Percentiles rank a stretch among this genome's conserved stretches.
phyloP scores from a whole-genome alignment of 2,329 filamentous ascomycete species.

The Trichoderma lentiforme region DNA sequence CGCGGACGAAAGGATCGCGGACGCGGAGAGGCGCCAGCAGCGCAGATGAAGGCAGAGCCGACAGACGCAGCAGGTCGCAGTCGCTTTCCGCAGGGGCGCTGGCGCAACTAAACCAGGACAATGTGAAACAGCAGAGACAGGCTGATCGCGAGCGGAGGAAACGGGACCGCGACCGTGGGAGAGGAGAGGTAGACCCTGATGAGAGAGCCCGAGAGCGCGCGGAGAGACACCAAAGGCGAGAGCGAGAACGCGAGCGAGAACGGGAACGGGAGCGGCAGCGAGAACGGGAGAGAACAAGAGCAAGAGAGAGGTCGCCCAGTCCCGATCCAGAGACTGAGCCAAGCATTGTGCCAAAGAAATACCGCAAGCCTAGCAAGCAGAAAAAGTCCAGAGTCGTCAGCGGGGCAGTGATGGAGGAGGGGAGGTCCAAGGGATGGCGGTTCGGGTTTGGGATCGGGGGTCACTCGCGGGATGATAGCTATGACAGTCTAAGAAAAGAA shows the following conservation, averaged over 20 bases:
- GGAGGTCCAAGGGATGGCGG: slow-evolving; percentile 37
- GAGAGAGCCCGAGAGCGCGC: slow-evolving; percentile 20
- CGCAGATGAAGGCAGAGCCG: slow-evolving; percentile 33
- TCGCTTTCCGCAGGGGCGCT: slow-evolving; percentile 54
- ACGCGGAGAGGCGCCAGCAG: slow-evolving; percentile 32
- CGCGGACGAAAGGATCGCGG: slow-evolving; percentile 36
- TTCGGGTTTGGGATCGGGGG: slow-evolving; percentile 23
- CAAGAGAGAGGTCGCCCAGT: slow-evolving; percentile 23
- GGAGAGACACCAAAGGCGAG: slow-evolving; percentile 14
- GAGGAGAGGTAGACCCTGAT: slow-evolving; percentile 17
- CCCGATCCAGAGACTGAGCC: slow-evolving; percentile 23
- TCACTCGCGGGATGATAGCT: slow-evolving; percentile 40
- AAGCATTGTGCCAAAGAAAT: slow-evolving; percentile 26
- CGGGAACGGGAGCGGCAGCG: slow-evolving; percentile 22
- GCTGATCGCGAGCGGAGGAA: slow-evolving; percentile 33
- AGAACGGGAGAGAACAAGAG: slow-evolving; percentile 24
- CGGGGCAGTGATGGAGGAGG: slow-evolving; percentile 67
- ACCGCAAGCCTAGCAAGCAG: slow-evolving; percentile 31
- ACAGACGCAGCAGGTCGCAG: slow-evolving; percentile 26
- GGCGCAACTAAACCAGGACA: slow-evolving; percentile 62
- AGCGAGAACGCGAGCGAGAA: slow-evolving; percentile 23
- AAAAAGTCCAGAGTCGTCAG: slow-evolving; percentile 65
- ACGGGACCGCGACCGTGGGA: slow-evolving; percentile 11
- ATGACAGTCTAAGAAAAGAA: slow-evolving; percentile 49
- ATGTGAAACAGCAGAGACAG: slow-evolving; percentile 49